These are phyloP conservation scores for Danielia reshetovae DNA, from an alignment of 805 yeast genomes.

Conservation along the genomic window DNA sequence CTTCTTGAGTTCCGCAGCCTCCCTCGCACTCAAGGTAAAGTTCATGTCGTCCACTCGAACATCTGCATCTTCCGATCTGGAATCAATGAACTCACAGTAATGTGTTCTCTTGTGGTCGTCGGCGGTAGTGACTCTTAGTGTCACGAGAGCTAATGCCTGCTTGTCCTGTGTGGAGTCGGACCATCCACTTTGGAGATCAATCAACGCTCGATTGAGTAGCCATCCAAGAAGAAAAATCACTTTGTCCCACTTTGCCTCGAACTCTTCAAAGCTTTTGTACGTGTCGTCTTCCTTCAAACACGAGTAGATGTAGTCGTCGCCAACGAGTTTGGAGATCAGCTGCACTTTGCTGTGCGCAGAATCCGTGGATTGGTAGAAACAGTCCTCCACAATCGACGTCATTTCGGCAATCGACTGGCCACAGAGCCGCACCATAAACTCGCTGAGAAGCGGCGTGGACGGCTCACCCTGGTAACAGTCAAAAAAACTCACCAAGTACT, in stretches of 20 bases:
- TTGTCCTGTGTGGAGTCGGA: background rate
- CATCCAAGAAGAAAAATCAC: slow-evolving; percentile 21
- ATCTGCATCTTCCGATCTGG: slow-evolving; percentile 10
- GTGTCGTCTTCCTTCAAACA: slow-evolving; percentile 8
- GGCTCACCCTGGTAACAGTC: background rate
- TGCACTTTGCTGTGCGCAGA: background rate
- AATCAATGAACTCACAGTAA: slow-evolving; percentile 6
- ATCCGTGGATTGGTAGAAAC: background rate
- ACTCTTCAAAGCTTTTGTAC: slow-evolving; percentile 11
- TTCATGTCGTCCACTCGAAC: slow-evolving; percentile 7
- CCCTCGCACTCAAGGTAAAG: slow-evolving; percentile 3
- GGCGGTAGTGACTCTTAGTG: background rate
- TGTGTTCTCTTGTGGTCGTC: slow-evolving; percentile 1
- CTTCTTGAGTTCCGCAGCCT: background rate
- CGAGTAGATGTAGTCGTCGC: slow-evolving; percentile 4
- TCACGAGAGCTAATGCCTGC: background rate
- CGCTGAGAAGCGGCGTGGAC: background rate
- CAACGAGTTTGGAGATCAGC: background rate
- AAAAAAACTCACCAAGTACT: slow-evolving; percentile 14
- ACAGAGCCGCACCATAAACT: background rate
- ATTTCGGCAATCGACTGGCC: background rate
- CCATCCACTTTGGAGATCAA: background rate
- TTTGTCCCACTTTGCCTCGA: slow-evolving; percentile 24
- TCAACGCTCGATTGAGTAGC: slow-evolving; percentile 11
- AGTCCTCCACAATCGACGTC: background rate